Base-by-base conservation (phyloP, 768 basidiomycete genomes). In the Mrakia frigida region DNA sequence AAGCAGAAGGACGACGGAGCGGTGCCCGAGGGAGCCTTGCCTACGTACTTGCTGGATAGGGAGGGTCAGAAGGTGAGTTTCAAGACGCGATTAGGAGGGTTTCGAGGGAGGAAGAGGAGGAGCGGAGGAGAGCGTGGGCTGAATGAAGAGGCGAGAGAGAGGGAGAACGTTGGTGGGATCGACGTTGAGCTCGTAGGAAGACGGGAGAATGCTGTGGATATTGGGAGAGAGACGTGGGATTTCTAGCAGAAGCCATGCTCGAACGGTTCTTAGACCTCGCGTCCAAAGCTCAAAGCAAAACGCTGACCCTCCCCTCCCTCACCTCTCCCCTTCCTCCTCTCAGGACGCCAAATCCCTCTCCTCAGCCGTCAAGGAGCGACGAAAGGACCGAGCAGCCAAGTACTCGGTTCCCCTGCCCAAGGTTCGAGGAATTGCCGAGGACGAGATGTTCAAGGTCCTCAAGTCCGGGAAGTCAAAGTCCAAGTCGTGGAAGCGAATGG, bases 371-470 rank as follows among this genome's bases (percentile, higher is more conserved):
- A 99, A 99, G 86, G 94, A 99, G 85, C 93, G 94, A 83, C 89
- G 97, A 81, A 99, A 98, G 84, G 97, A 99, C 86, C 95, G 96
- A 86, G 97, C 96, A 2, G 96, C 96, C 25, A 98, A 97, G 84
- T 99, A 93, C 85, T 89, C 94, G 25, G 97, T 99, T 2, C 97
- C 97, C 6, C 83, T 99, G 78, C 97, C 97, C 69, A 96, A 94
- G 85, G 97, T 99, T 72, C 86, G 96, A 77, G 97, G 97, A 28
- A 98, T 99, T 80, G 95, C 96, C 23, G 97, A 99, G 84, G 97
- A 98, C 81, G 97, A 99, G 87, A 97, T 94, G 92, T 99, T 99
- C 87, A 98, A 95, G 87, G 97, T 99, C 41, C 86, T 99, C 87
- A 93, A 94, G 87, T 94, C 96, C 0, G 97, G 97, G 74, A 98